Evolutionary conservation across 139 green algal genomes (phyloP), one percentile per base, ranked within the genome.

Genomic region (Eudorina sp.): DNA sequence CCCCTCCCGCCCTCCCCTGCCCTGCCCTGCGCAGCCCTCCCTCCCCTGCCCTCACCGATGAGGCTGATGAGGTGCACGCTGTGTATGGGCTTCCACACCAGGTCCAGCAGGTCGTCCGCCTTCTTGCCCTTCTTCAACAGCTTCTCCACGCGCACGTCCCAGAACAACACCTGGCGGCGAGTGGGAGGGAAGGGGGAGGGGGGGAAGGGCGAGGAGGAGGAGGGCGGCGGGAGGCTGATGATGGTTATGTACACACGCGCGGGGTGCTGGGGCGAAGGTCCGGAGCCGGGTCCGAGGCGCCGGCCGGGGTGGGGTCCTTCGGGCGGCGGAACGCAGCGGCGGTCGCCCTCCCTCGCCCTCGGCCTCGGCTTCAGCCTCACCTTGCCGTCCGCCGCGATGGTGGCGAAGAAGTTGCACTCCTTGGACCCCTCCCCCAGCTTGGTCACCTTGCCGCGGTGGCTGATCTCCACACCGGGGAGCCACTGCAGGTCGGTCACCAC

Each of bases 351-450:
- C n/a, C n/a, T n/a, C n/a, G n/a, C n/a, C n/a, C n/a, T n/a, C 51
- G 51, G 51, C 16, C 51, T 58, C 51, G 51, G 13, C 13, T 58
- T 16, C 51, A 16, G 13, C 53, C 64, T 23, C 64, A 94, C 92
- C 90, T 92, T 92, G 69, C 92, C 92, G 73, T 94, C 88, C 0
- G 84, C 91, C 1, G 95, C 90, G 21, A 90, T 95, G 5, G 94
- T 98, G 13, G 94, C 96, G 89, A 98, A 96, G 84, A 97, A 96
- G 83, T 93, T 93, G 91, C 94, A 96, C 43, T 94, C 94, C 77
- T 87, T 86, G 38, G 62, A 76, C 81, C 84, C 69, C 36, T 95
- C 73, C 13, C 62, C 78, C 58, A 92, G 74, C 53, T 87, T 87
- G 43, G 46, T 89, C 48, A 94, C 62, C 74, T 89, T 78, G 78